These are phyloP conservation scores for Talaromyces sp. DNA, from an alignment of 2,329 filamentous ascomycete species.

Conservation along the genomic window DNA sequence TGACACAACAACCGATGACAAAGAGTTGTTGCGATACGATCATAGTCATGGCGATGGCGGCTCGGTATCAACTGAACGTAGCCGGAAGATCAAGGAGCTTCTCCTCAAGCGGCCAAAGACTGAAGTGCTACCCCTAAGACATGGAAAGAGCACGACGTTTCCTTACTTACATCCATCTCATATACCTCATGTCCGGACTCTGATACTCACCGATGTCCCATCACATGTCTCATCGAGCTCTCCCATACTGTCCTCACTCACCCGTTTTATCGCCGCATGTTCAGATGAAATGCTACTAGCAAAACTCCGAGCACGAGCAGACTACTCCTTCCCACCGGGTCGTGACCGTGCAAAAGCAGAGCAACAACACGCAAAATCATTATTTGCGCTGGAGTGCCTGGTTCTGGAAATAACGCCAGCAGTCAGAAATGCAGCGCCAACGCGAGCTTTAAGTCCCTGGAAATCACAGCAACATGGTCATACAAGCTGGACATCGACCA, in stretches of 20 bases:
- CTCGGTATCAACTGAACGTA: slow-evolving; percentile 21
- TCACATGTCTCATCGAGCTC: slow-evolving; percentile 38
- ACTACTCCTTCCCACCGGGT: slow-evolving; percentile 57
- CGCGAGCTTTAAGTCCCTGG: slow-evolving; percentile 29
- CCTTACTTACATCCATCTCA: slow-evolving; percentile 50
- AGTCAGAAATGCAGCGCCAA: slow-evolving; percentile 15
- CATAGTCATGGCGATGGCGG: neutral
- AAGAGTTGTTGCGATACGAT: neutral
- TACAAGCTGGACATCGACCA: slow-evolving; percentile 49
- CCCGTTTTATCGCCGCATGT: slow-evolving; percentile 53
- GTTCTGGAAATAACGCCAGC: slow-evolving; percentile 50
- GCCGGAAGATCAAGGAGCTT: slow-evolving; percentile 33
- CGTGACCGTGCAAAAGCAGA: slow-evolving; percentile 46
- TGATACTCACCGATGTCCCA: slow-evolving; percentile 55
- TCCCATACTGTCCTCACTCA: slow-evolving; percentile 41
- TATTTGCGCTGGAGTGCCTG: slow-evolving; percentile 53
- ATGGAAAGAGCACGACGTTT: slow-evolving; percentile 22
- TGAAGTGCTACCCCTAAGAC: slow-evolving; percentile 25
- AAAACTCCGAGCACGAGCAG: slow-evolving; percentile 48
- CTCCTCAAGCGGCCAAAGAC: slow-evolving; percentile 35
- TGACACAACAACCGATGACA: neutral
- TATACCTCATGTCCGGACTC: slow-evolving; percentile 49
- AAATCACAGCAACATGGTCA: slow-evolving; percentile 43
- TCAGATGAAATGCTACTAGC: slow-evolving; percentile 53
- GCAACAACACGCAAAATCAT: slow-evolving; percentile 44